Evolutionary conservation across 352 stramenopile species (phyloP).

Genomic region (Pythium coloratum): DNA sequence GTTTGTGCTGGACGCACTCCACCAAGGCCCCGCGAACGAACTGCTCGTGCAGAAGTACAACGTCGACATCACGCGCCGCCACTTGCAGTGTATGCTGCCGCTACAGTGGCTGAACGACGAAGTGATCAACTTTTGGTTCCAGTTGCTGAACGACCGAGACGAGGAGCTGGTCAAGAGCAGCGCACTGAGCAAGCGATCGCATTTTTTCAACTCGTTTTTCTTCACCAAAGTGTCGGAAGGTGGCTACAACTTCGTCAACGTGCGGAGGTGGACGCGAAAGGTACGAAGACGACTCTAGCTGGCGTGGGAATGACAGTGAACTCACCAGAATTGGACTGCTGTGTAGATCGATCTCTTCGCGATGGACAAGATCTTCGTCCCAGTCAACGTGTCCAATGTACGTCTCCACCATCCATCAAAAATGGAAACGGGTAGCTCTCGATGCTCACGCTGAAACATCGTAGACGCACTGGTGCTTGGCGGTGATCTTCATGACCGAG

Average conservation of each 20-base stretch:
- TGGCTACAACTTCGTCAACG: constrained; percentile 84
- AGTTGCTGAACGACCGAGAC: constrained; percentile 76
- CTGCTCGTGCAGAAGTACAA: constrained; percentile 84
- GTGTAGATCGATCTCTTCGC: constrained; percentile 77
- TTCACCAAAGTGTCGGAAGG: constrained; percentile 80
- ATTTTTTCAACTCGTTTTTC: constrained; percentile 91
- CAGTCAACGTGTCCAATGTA: constrained; percentile 87
- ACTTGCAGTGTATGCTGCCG: constrained; percentile 73
- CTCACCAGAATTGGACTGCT: no score
- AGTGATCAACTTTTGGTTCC: constrained; percentile 88
- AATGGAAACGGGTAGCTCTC: neutral
- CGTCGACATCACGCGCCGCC: constrained; percentile 71
- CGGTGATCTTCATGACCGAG: constrained; percentile 85
- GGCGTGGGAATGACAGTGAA: no score
- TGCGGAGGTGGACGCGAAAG: constrained; percentile 83
- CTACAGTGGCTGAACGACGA: constrained; percentile 79
- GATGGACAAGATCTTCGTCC: constrained; percentile 90
- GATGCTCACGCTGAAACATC: neutral
- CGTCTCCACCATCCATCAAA: constrained; percentile 9
- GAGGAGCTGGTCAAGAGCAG: constrained; percentile 51
- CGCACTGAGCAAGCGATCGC: constrained; percentile 49
- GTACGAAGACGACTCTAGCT: constrained; percentile 3
- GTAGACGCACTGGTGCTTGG: constrained; percentile 86
- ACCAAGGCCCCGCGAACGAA: constrained; percentile 52
- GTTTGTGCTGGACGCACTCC: constrained; percentile 52